Base-by-base conservation (phyloP, 2,329 filamentous ascomycete genomes). In the Aureobasidium sp. region DNA sequence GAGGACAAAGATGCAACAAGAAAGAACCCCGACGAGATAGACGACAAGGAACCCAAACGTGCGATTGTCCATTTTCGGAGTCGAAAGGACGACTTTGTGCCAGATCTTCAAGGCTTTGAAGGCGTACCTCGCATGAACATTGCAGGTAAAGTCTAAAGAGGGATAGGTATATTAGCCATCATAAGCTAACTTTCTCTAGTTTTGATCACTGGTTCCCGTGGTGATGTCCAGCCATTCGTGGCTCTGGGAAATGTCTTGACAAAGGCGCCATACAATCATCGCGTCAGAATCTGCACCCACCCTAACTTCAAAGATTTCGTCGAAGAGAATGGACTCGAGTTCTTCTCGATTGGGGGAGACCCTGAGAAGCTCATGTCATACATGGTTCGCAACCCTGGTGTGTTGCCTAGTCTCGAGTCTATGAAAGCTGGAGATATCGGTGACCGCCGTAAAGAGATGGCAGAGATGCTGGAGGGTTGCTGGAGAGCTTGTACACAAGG, bases 351-450 rank as follows among this genome's bases (percentile, higher is more conserved):
- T 62, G 77, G 78, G 16, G 78, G 78, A 5, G 78, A 81, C 64
- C 78, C 78, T 94, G 86, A 91, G 90, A 2, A 88, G 88, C 1
- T 84, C 50, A 81, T 81, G 78, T 89, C 90, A 3, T 95, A 93
- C 68, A 95, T 95, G 90, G 90, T 94, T 48, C 92, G 92, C 73
- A 89, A 94, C 67, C 90, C 91, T 0, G 89, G 90, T 0, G 77
- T 96, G 34, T 90, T 95, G 86, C 91, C 91, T 1, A 88, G 88
- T 1, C 93, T 63, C 86, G 91, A 57, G 85, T 88, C 1, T 74
- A 95, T 54, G 86, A 85, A 63, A 88, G 82, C 66, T 90, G 90
- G 11, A 90, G 89, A 88, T 13, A 91, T 95, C 64, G 84, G 86
- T 62, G 82, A 90, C 63, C 92, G 94, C 64, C 84, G 93, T 62